Base-by-base conservation (phyloP, 805 yeast species). In the Lipomyces sp. region DNA sequence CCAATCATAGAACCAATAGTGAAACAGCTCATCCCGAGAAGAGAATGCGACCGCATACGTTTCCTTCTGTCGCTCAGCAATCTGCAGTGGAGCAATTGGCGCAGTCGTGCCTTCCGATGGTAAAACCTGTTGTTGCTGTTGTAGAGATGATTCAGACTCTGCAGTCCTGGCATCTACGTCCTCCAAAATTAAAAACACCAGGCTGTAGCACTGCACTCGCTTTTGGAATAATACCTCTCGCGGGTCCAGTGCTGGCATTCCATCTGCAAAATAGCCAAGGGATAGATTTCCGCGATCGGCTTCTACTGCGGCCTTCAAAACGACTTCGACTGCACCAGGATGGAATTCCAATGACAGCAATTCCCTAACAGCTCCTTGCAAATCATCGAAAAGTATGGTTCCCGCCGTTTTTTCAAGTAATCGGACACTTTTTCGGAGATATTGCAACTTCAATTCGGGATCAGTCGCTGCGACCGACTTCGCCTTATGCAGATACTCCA, bases 1-100 rank as follows among this genome's bases (percentile, higher is more conserved):
- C 98, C 98, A 95, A 76, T 91, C 94, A 77, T 95, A 95, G 70
- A 95, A 85, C 70, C 90, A 90, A 78, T 88, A 92, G 71, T 95
- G 99, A 83, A 95, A 95, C n/a, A 87, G 77, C 73, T 88, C 90
- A 75, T 95, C 98, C 56, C 85, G 82, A 62, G 88, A 87, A 18
- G 85, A 84, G 73, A 92, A 86, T 64, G 95, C 90, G 18, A 88
- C 83, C 7, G 84, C 83, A 76, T 93, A 93, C 39, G 95, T 86
- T 53, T 85, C 82, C 72, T 90, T 90, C 71, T 96, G 84, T 33
- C 89, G 77, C 67, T 85, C 85, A 2, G 62, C 8, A 37, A 39
- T 18, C 42, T 69, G 34, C 11, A 33, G 57, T 53, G 42, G 24
- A 50, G 37, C 39, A 7, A 48, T 15, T 33, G 37, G 29, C 15